phyloP scores from a whole-genome alignment of 176 grass and related monocot species.

The Musa troglodytarum region DNA sequence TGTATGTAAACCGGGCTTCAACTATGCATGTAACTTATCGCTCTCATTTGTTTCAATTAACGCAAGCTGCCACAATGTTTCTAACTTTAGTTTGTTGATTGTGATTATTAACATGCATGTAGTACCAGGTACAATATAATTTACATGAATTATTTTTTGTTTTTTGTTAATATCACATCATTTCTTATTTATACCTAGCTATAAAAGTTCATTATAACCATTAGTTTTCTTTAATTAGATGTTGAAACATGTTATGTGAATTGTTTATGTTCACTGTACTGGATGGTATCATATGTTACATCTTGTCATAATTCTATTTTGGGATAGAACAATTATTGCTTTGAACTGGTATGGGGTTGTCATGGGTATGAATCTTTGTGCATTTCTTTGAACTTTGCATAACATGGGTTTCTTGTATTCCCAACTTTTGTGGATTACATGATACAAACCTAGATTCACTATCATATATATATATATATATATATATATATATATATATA shows the following conservation, averaged over 20 bases:
- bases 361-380: background rate
- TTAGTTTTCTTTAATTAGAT: too few relatives aligned
- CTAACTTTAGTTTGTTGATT: background rate
- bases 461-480: background rate
- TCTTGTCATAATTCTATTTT: background rate
- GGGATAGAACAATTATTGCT: background rate
- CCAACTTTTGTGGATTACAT: background rate
- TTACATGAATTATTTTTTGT: too few relatives aligned
- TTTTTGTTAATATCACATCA: too few relatives aligned
- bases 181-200: too few relatives aligned
- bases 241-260: too few relatives aligned
- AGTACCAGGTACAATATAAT: background rate
- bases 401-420: background rate
- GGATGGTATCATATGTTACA: background rate
- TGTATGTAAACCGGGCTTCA: slow-evolving; percentile 82
- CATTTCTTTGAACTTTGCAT: background rate
- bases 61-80: slow-evolving; percentile 10
- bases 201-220: too few relatives aligned
- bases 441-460: background rate
- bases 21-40: slow-evolving; percentile 69
- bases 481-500: background rate
- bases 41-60: slow-evolving; percentile 11
- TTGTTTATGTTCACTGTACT: too few relatives aligned
- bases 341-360: background rate
- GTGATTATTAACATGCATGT: background rate